Percentiles rank a stretch among this genome's conserved stretches.
Evolutionary conservation across 2,329 filamentous ascomycete species (phyloP).

Genomic region (Aspergillus chevalieri): DNA sequence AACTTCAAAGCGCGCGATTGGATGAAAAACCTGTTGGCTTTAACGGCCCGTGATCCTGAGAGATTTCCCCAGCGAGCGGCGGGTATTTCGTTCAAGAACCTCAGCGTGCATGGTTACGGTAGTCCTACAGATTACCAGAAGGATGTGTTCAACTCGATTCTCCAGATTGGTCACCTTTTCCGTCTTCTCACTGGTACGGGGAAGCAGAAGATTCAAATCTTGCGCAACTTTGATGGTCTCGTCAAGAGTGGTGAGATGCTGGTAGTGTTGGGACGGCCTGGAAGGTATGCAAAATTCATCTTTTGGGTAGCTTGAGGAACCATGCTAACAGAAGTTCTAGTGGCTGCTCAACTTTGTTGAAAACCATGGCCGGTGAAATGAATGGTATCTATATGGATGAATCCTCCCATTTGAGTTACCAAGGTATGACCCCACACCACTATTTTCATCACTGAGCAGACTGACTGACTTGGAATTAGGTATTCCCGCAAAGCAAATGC

Average conservation of each 20-base stretch:
- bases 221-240: constrained; percentile 59
- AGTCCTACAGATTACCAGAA: constrained; percentile 62
- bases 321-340: constrained; percentile 13
- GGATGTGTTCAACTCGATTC: constrained; percentile 34
- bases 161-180: constrained; percentile 29
- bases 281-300: constrained; percentile 18
- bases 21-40: constrained; percentile 42
- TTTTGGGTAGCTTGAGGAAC: not conserved
- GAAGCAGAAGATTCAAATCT: constrained; percentile 52
- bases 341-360: constrained; percentile 76
- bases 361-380: constrained; percentile 76
- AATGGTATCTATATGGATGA: constrained; percentile 71
- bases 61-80: constrained; percentile 50
- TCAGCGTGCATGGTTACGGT: constrained; percentile 64
- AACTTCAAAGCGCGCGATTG: constrained; percentile 44
- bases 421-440: constrained; percentile 42
- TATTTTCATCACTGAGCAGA: not conserved
- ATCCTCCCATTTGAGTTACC: constrained; percentile 72
- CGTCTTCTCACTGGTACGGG: constrained; percentile 29
- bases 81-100: constrained; percentile 60
- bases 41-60: constrained; percentile 47
- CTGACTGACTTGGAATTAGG: constrained; percentile 3
- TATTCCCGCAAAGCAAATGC: constrained; percentile 54
- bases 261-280: constrained; percentile 49
- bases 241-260: constrained; percentile 54